Evolutionary conservation across 2,329 filamentous ascomycete genomes (phyloP).

Genomic region (Domatiomyces catenatus): DNA sequence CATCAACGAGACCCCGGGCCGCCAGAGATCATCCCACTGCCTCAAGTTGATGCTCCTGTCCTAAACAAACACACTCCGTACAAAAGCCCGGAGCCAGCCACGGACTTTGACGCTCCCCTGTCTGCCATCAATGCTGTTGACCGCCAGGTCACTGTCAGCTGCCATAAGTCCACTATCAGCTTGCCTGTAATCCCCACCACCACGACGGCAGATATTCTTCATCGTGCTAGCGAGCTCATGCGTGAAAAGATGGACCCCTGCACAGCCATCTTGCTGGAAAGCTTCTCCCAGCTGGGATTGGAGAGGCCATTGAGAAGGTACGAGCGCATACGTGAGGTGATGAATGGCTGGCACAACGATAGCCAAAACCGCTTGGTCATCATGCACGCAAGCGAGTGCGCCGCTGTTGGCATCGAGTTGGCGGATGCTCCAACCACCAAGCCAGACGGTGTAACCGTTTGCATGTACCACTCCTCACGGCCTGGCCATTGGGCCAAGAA

Average conservation of each 20-base stretch:
- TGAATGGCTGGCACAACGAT: slow-evolving; percentile 87
- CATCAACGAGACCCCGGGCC: too few species aligned
- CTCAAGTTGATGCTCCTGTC: too few species aligned
- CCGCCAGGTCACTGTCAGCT: slow-evolving; percentile 58
- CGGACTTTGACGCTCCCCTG: slow-evolving; percentile 51
- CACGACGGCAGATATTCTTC: slow-evolving; percentile 57
- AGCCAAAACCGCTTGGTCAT: slow-evolving; percentile 60
- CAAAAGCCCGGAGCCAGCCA: background rate
- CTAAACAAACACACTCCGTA: too few species aligned
- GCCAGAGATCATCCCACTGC: too few species aligned
- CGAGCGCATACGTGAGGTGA: slow-evolving; percentile 68
- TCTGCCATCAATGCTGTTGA: slow-evolving; percentile 70
- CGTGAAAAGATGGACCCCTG: slow-evolving; percentile 48
- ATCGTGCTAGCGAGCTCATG: slow-evolving; percentile 48
- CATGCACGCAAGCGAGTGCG: slow-evolving; percentile 34
- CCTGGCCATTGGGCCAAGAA: slow-evolving; percentile 82
- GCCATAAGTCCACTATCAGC: slow-evolving; percentile 50
- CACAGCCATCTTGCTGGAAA: slow-evolving; percentile 60
- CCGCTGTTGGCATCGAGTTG: slow-evolving; percentile 39
- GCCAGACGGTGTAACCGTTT: slow-evolving; percentile 51
- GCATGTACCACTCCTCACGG: slow-evolving; percentile 65
- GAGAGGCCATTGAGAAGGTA: slow-evolving; percentile 73
- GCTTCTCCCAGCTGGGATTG: slow-evolving; percentile 58
- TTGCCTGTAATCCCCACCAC: slow-evolving; percentile 63
- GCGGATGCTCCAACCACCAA: slow-evolving; percentile 47